A percentile compares a stretch with the other conserved stretches of the same genome.
These are phyloP conservation scores for Trichoderma sp. DNA, from an alignment of 2,329 filamentous ascomycete genomes.

Conservation along the genomic window DNA sequence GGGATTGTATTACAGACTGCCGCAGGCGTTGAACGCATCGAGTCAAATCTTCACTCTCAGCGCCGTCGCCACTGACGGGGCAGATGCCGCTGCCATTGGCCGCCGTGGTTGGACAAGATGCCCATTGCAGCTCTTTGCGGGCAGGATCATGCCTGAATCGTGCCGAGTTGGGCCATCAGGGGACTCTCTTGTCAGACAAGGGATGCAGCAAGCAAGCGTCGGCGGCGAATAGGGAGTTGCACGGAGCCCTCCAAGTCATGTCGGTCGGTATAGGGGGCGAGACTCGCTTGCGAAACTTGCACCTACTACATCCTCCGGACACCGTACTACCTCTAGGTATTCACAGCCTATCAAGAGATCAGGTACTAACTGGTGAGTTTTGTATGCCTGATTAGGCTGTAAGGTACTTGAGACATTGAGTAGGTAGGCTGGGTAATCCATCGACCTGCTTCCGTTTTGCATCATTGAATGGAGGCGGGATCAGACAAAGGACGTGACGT, in stretches of 20 bases:
- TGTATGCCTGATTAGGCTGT: too few relatives aligned
- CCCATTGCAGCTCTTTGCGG: background rate
- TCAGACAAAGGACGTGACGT: background rate
- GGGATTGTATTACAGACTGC: background rate
- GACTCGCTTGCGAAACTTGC: too few relatives aligned
- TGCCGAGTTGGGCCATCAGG: background rate
- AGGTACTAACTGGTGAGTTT: too few relatives aligned
- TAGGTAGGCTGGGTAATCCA: too few relatives aligned
- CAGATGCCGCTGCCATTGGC: constrained; percentile 6
- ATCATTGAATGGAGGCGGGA: too few relatives aligned
- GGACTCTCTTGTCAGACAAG: constrained; percentile 3
- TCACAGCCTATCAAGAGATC: too few relatives aligned
- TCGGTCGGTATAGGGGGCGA: too few relatives aligned
- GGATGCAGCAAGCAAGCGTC: background rate
- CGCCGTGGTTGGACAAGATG: background rate
- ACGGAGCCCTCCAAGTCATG: background rate
- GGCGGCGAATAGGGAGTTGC: background rate
- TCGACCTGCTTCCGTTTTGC: too few relatives aligned
- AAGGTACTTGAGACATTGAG: too few relatives aligned
- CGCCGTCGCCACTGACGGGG: background rate
- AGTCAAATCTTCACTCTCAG: background rate
- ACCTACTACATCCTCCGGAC: too few relatives aligned
- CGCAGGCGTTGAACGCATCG: background rate
- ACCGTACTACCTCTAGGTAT: too few relatives aligned
- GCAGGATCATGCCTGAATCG: background rate